Conservation (phyloP, 139 green algal genomes). For the Coccomyxa sp. region DNA sequence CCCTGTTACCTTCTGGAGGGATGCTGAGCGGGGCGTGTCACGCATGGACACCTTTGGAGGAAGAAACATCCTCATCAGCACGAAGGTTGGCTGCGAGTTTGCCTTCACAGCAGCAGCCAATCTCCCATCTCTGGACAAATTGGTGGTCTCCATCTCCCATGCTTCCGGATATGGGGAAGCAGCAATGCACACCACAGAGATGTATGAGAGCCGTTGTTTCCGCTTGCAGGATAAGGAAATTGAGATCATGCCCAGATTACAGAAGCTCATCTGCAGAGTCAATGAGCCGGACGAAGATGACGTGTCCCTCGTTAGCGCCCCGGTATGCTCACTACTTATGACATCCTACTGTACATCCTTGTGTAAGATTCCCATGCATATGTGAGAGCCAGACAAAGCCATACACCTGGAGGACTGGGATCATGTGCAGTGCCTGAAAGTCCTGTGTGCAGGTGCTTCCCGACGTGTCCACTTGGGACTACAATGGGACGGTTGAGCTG, state of each 20-base stretch:
- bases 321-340: not conserved
- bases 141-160: not conserved
- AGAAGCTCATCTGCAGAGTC: constrained; percentile 1
- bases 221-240: constrained; percentile 9
- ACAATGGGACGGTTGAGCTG: constrained; percentile 4
- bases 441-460: constrained; percentile 11
- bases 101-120: not conserved
- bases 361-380: not conserved
- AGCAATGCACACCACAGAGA: not conserved
- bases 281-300: constrained; percentile 4
- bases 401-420: no score
- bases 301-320: not conserved
- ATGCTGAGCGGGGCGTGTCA: not conserved
- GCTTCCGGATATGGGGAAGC: not conserved
- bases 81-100: constrained; percentile 3
- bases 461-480: constrained; percentile 11
- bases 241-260: constrained; percentile 13
- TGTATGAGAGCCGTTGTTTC: not conserved
- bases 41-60: constrained; percentile 24
- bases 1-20: constrained; percentile 12
- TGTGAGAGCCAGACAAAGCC: no score
- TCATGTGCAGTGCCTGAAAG: not conserved
- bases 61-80: constrained; percentile 16
- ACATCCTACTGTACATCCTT: not conserved
- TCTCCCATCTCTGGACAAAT: not conserved